Evolutionary conservation across 2,329 filamentous ascomycete species (phyloP).

Genomic region (Colletotrichum destructivum): DNA sequence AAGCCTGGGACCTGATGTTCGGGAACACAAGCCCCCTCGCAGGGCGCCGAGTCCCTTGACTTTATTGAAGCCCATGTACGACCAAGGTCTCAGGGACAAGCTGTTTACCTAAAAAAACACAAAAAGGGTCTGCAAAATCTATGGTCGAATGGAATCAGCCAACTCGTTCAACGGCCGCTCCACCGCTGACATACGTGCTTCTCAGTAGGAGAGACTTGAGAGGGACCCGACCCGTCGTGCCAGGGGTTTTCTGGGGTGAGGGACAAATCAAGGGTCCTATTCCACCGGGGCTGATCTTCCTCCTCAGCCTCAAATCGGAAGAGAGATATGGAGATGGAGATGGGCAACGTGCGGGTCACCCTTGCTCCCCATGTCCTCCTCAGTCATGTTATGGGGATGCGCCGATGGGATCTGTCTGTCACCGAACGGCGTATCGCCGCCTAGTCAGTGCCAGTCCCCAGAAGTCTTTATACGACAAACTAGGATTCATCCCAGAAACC

Average conservation of each 20-base stretch:
- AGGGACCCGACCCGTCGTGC: constrained; percentile 11
- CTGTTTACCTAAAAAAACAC: background rate
- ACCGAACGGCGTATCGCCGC: constrained; percentile 9
- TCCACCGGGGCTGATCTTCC: constrained; percentile 7
- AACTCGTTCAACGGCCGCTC: constrained; percentile 19
- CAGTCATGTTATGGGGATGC: constrained; percentile 11
- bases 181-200: constrained; percentile 14
- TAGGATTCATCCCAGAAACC: constrained; percentile 26
- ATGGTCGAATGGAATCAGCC: constrained; percentile 1
- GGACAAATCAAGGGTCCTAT: constrained; percentile 27
- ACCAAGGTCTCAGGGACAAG: constrained; percentile 1
- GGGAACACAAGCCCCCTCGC: background rate
- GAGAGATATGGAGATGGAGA: constrained; percentile 16
- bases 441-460: constrained; percentile 9
- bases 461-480: background rate
- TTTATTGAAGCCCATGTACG: constrained; percentile 28
- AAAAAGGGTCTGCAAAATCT: background rate
- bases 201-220: background rate
- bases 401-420: constrained; percentile 25
- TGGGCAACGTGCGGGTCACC: background rate
- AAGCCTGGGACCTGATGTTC: constrained; percentile 11
- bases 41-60: constrained; percentile 4
- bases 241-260: constrained; percentile 27
- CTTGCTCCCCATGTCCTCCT: background rate
- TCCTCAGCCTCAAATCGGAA: constrained; percentile 4